Evolutionary conservation across 257 asterid genomes (phyloP).

Genomic region (Penstemon barbatus): DNA sequence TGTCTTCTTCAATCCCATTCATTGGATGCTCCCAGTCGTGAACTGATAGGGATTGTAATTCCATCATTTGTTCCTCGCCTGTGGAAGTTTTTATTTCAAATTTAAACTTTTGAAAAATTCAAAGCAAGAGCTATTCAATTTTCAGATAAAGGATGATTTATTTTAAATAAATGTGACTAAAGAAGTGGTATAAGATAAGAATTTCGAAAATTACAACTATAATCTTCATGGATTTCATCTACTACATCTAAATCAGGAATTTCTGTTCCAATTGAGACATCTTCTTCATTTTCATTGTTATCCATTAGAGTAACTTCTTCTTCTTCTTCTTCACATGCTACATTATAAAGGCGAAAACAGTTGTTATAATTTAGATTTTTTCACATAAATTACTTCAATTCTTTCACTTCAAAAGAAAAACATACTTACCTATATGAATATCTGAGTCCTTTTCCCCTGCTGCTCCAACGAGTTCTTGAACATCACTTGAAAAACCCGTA

Average conservation of each 20-base stretch:
- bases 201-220: slow-evolving; percentile 49
- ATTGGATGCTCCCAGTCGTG: slow-evolving; percentile 36
- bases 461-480: slow-evolving; percentile 18
- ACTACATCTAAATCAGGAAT: slow-evolving; percentile 81
- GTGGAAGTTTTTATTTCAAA: too few species aligned
- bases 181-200: not conserved
- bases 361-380: slow-evolving; percentile 1
- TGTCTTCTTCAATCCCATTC: slow-evolving; percentile 67
- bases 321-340: slow-evolving; percentile 50
- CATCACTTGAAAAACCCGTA: slow-evolving; percentile 8
- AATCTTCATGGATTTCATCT: slow-evolving; percentile 54
- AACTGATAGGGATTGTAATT: slow-evolving; percentile 39
- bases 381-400: not conserved
- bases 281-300: slow-evolving; percentile 71
- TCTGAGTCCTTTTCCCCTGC: slow-evolving; percentile 35
- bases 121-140: too few species aligned
- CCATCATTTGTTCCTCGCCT: slow-evolving; percentile 44
- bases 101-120: too few species aligned
- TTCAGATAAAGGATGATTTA: too few species aligned
- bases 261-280: slow-evolving; percentile 92
- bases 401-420: not conserved
- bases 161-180: not conserved
- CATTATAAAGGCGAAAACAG: slow-evolving; percentile 31
- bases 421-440: slow-evolving; percentile 35
- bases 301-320: slow-evolving; percentile 33